Evolutionary conservation across 352 stramenopile genomes (phyloP), one percentile per base, ranked within the genome.

Genomic region (Blastocystis sp.): DNA sequence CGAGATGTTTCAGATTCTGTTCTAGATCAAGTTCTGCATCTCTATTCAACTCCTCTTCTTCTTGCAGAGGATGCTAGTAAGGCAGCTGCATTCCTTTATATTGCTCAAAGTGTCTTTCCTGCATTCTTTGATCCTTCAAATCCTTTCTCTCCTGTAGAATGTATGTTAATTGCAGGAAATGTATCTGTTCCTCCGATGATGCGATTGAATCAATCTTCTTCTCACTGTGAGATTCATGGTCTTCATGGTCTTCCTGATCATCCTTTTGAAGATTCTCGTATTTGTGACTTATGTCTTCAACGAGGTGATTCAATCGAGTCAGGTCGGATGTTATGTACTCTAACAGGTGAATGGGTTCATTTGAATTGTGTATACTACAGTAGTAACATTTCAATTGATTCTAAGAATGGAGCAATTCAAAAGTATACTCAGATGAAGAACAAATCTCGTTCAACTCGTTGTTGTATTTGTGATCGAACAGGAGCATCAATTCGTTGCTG

Each of bases 281-380:
- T 14, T 11, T 75, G 65, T 37, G 65, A 75, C n/a, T 27, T 75
- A 43, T 75, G 65, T 24, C 37, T 37, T 24, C 6, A 52, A 27
- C 21, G 9, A 21, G 65, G 65, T 16, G 65, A 75, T 43, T 19
- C 27, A n/a, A 2, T 46, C 9, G 65, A 51, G 65, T 14, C 32
- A 12, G 65, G 65, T 54, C 65, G 65, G 5, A 39, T 75, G 65
- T 24, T 75, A 43, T 75, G 65, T 37, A 75, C 39, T 11, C 27
- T 27, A 43, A 75, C 65, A 24, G 65, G 65, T 19, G 65, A 75
- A 43, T 75, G 65, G 65, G 65, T 75, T 24, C 65, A 75, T 46
- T 37, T 75, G 65, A 75, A 75, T 43, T 75, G 65, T 37, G 65
- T 75, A 43, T 75, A 75, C 39, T 75, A 75, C 65, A 75, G 65